Conservation (phyloP, 1,284 basidiomycete species). For the Leccinum solheimii region DNA sequence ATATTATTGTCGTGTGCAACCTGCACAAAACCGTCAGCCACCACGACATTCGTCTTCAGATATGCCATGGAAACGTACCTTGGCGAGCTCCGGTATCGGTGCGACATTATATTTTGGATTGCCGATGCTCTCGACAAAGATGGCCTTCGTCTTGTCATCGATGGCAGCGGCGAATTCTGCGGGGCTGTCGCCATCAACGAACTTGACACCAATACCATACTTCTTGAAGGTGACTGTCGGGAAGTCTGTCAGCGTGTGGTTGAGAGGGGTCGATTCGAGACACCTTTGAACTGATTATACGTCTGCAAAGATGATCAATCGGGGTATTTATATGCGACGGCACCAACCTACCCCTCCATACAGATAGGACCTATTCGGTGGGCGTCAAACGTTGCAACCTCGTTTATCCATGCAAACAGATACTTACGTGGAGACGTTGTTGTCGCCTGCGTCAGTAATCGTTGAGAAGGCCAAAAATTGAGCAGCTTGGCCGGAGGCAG, state of each 20-base stretch:
- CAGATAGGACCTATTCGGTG: slow-evolving; percentile 42
- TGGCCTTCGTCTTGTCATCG: slow-evolving; percentile 73
- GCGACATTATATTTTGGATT: slow-evolving; percentile 78
- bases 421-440: slow-evolving; percentile 70
- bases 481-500: slow-evolving; percentile 76
- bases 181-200: slow-evolving; percentile 61
- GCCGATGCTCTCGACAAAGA: slow-evolving; percentile 81
- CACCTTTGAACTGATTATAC: slow-evolving; percentile 87
- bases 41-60: not conserved
- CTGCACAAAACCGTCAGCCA: slow-evolving; percentile 20
- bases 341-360: slow-evolving; percentile 59
- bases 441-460: slow-evolving; percentile 70
- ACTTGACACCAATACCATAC: slow-evolving; percentile 75
- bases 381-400: not conserved
- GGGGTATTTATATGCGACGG: not conserved
- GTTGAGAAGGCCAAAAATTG: slow-evolving; percentile 74
- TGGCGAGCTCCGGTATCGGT: slow-evolving; percentile 68
- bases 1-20: slow-evolving; percentile 72
- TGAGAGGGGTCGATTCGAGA: not conserved
- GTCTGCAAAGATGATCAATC: slow-evolving; percentile 45
- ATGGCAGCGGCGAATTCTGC: slow-evolving; percentile 71
- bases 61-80: slow-evolving; percentile 39
- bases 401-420: not conserved
- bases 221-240: slow-evolving; percentile 68
- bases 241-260: accelerated